Conservation (phyloP, 345 rosid species). For the Geranium rotundifolium region DNA sequence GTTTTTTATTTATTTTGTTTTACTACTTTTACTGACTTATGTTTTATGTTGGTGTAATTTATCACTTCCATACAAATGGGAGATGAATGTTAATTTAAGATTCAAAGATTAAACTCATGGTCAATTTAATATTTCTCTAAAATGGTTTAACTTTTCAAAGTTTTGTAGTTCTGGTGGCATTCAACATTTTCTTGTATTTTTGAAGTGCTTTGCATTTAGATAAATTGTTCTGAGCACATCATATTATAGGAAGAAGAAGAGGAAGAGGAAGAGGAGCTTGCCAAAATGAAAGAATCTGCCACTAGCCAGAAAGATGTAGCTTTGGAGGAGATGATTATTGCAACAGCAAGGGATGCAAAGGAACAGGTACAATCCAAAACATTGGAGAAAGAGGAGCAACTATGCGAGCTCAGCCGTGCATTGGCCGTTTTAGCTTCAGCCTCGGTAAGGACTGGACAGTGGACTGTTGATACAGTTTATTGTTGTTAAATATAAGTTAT, state of each 20-base stretch:
- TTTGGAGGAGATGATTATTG: constrained; percentile 60
- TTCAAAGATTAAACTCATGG: too few relatives aligned
- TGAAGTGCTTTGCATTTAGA: constrained; percentile 3
- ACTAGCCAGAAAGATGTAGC: constrained; percentile 60
- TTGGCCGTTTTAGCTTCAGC: constrained; percentile 94
- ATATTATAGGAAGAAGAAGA: constrained; percentile 68
- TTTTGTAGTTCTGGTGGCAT: too few relatives aligned
- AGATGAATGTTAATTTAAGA: too few relatives aligned
- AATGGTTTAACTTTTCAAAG: too few relatives aligned
- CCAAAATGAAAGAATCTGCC: constrained; percentile 66
- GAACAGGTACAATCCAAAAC: constrained; percentile 76
- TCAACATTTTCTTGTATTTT: background rate
- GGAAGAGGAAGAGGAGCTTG: constrained; percentile 82
- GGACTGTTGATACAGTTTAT: background rate
- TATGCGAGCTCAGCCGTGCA: constrained; percentile 96
- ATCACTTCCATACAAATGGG: background rate
- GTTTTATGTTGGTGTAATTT: background rate
- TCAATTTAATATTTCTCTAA: too few relatives aligned
- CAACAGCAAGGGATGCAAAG: constrained; percentile 63
- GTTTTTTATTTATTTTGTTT: too few relatives aligned
- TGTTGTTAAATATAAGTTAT: constrained; percentile 1
- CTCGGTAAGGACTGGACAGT: constrained; percentile 43
- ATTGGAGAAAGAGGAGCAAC: constrained; percentile 85
- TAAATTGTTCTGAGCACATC: constrained; percentile 7
- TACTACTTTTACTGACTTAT: background rate